These are phyloP conservation scores for Chlorella variabilis DNA, from an alignment of 163 green algal species.

Conservation along the genomic window DNA sequence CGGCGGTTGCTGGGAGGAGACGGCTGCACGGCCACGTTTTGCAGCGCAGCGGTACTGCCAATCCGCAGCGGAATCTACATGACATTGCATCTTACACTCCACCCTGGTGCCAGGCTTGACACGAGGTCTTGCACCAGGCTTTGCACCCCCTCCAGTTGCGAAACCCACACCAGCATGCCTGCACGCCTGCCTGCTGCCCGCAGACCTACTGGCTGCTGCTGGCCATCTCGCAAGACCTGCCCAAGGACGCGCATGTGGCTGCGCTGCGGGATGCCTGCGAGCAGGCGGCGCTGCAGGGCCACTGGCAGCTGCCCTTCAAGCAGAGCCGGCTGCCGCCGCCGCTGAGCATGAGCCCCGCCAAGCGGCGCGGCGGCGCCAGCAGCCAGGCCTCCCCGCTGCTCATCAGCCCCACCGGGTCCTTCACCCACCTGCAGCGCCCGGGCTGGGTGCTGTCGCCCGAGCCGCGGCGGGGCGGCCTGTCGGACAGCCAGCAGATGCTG, in stretches of 20 bases:
- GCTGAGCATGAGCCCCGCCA: constrained; percentile 23
- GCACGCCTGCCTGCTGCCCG: not conserved
- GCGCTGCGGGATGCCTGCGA: constrained; percentile 75
- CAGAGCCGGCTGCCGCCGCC: constrained; percentile 56
- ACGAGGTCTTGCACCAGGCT: too few species aligned
- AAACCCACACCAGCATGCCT: not conserved
- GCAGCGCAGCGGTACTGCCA: too few species aligned
- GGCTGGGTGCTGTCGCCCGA: not conserved
- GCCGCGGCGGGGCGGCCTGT: not conserved
- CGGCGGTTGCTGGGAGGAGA: not conserved
- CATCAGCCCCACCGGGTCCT: not conserved
- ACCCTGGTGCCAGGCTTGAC: too few species aligned
- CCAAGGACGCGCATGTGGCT: constrained; percentile 64
- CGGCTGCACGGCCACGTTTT: too few species aligned
- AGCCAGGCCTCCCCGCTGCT: not conserved
- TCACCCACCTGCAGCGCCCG: not conserved
- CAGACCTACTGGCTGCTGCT: constrained; percentile 94
- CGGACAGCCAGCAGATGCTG: not conserved
- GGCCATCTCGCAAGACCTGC: constrained; percentile 89
- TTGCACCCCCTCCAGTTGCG: too few species aligned
- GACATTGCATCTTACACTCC: too few species aligned
- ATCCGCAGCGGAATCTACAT: too few species aligned
- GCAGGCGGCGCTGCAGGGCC: constrained; percentile 79
- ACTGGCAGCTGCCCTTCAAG: constrained; percentile 73
- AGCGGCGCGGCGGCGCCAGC: constrained; percentile 9